phyloP scores from a whole-genome alignment of 2,329 filamentous ascomycete genomes.

The Hypocrella siamensis region DNA sequence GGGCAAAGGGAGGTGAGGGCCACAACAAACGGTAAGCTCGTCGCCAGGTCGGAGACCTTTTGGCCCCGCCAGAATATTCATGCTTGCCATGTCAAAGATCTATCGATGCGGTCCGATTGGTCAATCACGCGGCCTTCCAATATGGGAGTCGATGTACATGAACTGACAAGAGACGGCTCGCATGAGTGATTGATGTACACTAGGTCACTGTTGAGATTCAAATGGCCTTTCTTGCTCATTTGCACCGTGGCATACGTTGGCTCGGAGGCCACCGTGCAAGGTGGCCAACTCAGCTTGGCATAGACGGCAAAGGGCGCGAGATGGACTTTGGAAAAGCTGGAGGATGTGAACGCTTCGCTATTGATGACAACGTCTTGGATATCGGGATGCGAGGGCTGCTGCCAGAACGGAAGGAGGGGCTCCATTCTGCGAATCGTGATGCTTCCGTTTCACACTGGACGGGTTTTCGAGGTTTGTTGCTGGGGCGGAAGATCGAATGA shows the following conservation, averaged over 20 bases:
- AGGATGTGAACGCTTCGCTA: conserved; percentile 39
- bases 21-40: conserved; percentile 35
- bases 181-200: conserved; percentile 56
- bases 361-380: conserved; percentile 41
- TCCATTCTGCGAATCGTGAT: no score
- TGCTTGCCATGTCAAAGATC: conserved; percentile 44
- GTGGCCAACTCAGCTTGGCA: conserved; percentile 50
- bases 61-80: conserved; percentile 41
- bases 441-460: no score
- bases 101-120: no score
- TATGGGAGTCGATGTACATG: neutral
- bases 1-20: neutral
- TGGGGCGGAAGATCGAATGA: no score
- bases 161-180: conserved; percentile 46
- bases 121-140: no score
- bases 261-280: conserved; percentile 37
- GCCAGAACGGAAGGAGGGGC: conserved; percentile 42
- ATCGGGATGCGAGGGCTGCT: conserved; percentile 42
- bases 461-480: no score
- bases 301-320: conserved; percentile 49
- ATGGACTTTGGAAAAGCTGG: conserved; percentile 38
- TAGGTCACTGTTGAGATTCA: conserved; percentile 50
- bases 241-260: conserved; percentile 52
- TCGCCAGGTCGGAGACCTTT: conserved; percentile 38
- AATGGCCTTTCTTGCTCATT: conserved; percentile 35